These are phyloP conservation scores for Clathrus columnatus DNA, from an alignment of 768 basidiomycete genomes.

Conservation along the genomic window DNA sequence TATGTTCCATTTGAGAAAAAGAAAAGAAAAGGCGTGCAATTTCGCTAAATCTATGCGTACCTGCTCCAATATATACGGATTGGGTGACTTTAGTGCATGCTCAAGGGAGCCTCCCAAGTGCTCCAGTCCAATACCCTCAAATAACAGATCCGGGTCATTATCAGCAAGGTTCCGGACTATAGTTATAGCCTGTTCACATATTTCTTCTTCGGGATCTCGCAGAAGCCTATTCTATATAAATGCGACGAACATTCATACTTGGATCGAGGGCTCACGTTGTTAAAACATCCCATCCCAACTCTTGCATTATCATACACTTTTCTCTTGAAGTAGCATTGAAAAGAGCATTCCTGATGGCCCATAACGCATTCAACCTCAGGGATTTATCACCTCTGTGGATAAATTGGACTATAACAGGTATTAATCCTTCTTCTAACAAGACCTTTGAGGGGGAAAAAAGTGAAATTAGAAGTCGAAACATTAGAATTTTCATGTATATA, in stretches of 20 bases:
- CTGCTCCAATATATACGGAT: constrained; percentile 48
- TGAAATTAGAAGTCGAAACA: neutral
- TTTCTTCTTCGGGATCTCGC: constrained; percentile 39
- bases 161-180: constrained; percentile 61
- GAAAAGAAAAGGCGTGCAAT: too few species aligned
- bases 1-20: neutral
- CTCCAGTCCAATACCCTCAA: constrained; percentile 41
- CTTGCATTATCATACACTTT: constrained; percentile 59
- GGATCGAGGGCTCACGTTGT: constrained; percentile 34
- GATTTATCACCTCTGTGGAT: constrained; percentile 43
- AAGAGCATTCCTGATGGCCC: constrained; percentile 82
- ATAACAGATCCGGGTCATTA: constrained; percentile 53
- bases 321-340: constrained; percentile 50
- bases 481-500: neutral
- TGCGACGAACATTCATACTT: neutral
- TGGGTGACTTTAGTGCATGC: constrained; percentile 38
- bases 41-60: too few species aligned
- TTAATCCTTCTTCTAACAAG: constrained; percentile 58
- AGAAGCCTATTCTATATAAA: constrained; percentile 36
- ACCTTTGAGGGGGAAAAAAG: too few species aligned
- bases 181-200: constrained; percentile 66
- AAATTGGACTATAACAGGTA: constrained; percentile 55
- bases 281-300: constrained; percentile 58
- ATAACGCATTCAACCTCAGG: constrained; percentile 63
- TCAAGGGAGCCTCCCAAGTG: constrained; percentile 39